These are phyloP conservation scores for Sporobolomyces pararoseus DNA, from an alignment of 768 basidiomycete species.

Conservation along the genomic window DNA sequence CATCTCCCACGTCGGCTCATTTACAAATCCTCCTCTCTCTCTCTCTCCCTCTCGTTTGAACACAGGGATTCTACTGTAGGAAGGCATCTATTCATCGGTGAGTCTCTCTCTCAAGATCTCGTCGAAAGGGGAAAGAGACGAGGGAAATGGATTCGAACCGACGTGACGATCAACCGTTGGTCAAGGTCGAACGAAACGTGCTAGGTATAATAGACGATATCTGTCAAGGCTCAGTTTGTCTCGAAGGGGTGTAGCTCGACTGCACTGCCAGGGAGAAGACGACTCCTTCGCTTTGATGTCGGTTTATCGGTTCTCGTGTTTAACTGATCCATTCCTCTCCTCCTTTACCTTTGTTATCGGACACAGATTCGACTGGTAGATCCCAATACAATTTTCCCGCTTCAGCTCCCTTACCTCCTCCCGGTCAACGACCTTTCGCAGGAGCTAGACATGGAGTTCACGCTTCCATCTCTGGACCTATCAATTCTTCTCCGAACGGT, in stretches of 20 bases:
- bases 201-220: too few relatives aligned
- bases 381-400: conserved; percentile 53
- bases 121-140: conserved; percentile 8
- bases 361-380: conserved; percentile 66
- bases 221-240: too few relatives aligned
- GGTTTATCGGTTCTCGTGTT: too few relatives aligned
- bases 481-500: conserved; percentile 28
- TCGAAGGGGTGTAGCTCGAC: too few relatives aligned
- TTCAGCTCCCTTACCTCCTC: conserved; percentile 44
- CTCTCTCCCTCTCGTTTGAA: not conserved
- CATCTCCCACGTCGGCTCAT: conserved; percentile 28
- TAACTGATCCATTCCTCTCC: not conserved
- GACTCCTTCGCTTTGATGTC: too few relatives aligned
- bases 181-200: too few relatives aligned
- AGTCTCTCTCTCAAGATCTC: conserved; percentile 48
- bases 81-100: conserved; percentile 84
- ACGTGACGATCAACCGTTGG: too few relatives aligned
- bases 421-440: conserved; percentile 34
- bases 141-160: not conserved
- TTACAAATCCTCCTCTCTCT: conserved; percentile 39
- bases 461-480: conserved; percentile 43
- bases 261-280: too few relatives aligned
- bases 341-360: conserved; percentile 9
- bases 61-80: conserved; percentile 73
- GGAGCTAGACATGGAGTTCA: conserved; percentile 33